Percentiles rank a stretch among this genome's conserved stretches.
phyloP scores from a whole-genome alignment of 352 stramenopile species.

The Phytophthora lateralis region DNA sequence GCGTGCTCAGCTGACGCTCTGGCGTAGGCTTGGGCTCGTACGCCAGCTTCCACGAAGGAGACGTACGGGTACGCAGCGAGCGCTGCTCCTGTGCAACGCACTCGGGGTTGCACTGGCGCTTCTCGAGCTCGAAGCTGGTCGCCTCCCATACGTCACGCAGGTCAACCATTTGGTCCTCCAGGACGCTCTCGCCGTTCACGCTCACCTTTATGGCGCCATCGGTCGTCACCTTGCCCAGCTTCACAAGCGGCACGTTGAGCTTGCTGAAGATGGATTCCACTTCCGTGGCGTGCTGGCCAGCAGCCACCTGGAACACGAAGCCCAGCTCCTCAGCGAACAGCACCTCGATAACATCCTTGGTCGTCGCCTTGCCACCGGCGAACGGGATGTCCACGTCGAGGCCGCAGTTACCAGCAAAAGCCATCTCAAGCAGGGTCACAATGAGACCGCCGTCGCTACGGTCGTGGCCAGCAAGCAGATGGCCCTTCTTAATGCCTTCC shows the following conservation, averaged over 20 bases:
- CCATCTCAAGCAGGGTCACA: constrained; percentile 97
- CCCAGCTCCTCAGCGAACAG: constrained; percentile 98
- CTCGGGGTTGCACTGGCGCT: constrained; percentile 96
- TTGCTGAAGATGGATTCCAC: constrained; percentile 90
- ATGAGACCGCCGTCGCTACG: constrained; percentile 98
- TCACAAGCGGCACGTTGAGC: constrained; percentile 80
- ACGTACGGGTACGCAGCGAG: constrained; percentile 84
- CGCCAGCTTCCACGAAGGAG: constrained; percentile 91
- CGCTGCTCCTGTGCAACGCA: constrained; percentile 96
- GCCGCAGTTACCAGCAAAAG: constrained; percentile 98
- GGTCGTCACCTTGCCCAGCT: constrained; percentile 92
- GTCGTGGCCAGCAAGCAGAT: constrained; percentile 97
- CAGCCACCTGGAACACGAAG: constrained; percentile 96
- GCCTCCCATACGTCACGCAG: constrained; percentile 98
- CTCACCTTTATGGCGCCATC: constrained; percentile 90
- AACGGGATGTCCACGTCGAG: constrained; percentile 92
- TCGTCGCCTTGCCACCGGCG: constrained; percentile 42
- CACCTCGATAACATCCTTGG: constrained; percentile 65
- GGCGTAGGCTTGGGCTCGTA: constrained; percentile 88
- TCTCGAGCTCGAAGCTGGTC: constrained; percentile 98
- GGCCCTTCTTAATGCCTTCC: constrained; percentile 87
- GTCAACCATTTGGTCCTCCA: constrained; percentile 78
- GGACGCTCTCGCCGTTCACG: constrained; percentile 80
- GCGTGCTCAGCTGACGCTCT: constrained; percentile 78
- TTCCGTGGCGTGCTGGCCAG: constrained; percentile 48